Evolutionary conservation across 192 early-diverging fungal genomes (phyloP), one percentile per base, ranked within the genome.

Genomic region (Paraglomus occultum): DNA sequence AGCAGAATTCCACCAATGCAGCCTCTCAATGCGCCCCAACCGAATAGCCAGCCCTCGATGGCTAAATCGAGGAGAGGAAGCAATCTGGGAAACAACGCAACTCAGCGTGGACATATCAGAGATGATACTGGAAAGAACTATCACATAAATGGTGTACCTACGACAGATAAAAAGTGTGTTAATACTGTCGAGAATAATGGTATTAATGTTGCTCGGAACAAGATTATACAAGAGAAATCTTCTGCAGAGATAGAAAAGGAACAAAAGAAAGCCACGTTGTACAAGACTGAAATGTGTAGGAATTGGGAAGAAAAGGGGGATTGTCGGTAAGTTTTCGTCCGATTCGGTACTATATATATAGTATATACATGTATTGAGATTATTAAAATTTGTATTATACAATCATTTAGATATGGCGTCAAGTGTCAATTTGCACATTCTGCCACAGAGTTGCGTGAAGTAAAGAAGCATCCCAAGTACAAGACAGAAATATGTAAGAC

Each of bases 401-500:
- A 39, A 39, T 10, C 11, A 7, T 55, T 64, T 84, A 91, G 94
- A 70, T 98, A 97, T 74, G 94, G 91, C 31, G 79, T 83, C 20
- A 89, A 94, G 71, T 99, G 96, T 83, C 91, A 94, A 75, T 99
- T 95, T 86, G 96, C 96, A 14, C 96, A 99, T 64, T 89, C 89
- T 12, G 48, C 67, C 46, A 66, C 68, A 45, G 96, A 99, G 79
- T 84, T 96, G 44, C 84, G 93, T 14, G 74, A 80, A 47, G 87
- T 97, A 14, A 81, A 87, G 58, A 84, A 95, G 42, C 95, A 99
- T 73, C 91, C 90, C 48, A 93, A 90, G 62, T 99, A 99, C 82
- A 96, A 97, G 82, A 97, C 94, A 4, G 91, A 95, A 69, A 83
- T 95, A 44, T 99, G 96, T 80, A 92, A 87, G 51, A 95, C 93